Conservation (phyloP, 2,329 filamentous ascomycete species). For the Geosmithia flava region DNA sequence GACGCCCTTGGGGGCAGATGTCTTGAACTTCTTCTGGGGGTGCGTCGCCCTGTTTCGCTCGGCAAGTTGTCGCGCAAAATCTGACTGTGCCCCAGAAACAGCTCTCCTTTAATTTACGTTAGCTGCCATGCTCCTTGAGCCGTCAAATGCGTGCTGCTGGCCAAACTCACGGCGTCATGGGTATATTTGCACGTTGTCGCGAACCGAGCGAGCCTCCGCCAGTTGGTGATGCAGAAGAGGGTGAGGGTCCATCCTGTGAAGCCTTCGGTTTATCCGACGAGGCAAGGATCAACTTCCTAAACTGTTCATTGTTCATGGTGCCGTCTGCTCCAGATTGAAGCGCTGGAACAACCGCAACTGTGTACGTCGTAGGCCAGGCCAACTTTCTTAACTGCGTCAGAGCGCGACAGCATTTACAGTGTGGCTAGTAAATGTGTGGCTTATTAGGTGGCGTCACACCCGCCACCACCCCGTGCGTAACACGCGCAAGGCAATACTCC, state of each 20-base stretch:
- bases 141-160: background rate
- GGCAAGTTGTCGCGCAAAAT: conserved; percentile 77
- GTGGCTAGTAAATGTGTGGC: conserved; percentile 2
- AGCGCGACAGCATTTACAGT: background rate
- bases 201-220: conserved; percentile 51
- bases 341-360: background rate
- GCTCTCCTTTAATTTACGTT: conserved; percentile 40
- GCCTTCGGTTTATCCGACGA: conserved; percentile 27
- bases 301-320: conserved; percentile 89
- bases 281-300: conserved; percentile 62
- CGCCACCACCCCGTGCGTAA: conserved; percentile 17
- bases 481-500: too few species aligned
- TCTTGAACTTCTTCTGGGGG: conserved; percentile 61
- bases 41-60: conserved; percentile 49
- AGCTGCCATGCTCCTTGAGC: background rate
- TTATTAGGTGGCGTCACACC: background rate
- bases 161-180: conserved; percentile 75
- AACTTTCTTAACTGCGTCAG: background rate
- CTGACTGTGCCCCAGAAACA: conserved; percentile 38
- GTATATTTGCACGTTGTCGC: conserved; percentile 66
- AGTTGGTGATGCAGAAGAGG: conserved; percentile 11
- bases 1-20: conserved; percentile 70
- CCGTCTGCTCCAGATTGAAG: conserved; percentile 4
- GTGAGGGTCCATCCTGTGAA: conserved; percentile 32
- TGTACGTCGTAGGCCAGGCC: background rate